Conservation (phyloP, 2,329 filamentous ascomycete genomes). For the Trichoderma hamatum region DNA sequence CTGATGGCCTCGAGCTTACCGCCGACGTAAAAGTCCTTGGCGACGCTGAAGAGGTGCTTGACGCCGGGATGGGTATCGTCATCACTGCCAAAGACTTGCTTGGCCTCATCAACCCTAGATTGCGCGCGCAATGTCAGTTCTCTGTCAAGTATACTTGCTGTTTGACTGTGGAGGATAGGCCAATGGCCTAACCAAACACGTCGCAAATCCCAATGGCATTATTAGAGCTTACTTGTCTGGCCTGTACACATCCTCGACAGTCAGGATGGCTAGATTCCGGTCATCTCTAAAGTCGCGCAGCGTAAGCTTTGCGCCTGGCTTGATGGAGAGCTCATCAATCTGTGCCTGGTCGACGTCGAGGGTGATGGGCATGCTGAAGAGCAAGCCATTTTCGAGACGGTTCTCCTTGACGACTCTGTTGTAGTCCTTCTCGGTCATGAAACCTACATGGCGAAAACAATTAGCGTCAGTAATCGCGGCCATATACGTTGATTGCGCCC, state of each 20-base stretch:
- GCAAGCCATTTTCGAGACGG: slow-evolving; percentile 82
- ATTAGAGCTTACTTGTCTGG: slow-evolving; percentile 82
- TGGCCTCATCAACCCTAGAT: slow-evolving; percentile 82
- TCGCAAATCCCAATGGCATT: not conserved
- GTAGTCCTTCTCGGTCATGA: slow-evolving; percentile 97
- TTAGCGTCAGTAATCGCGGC: not conserved
- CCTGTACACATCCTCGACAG: slow-evolving; percentile 91
- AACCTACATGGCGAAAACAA: slow-evolving; percentile 60
- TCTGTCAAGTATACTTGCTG: not conserved
- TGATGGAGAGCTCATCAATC: slow-evolving; percentile 74
- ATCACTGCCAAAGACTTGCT: slow-evolving; percentile 90
- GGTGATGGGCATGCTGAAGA: slow-evolving; percentile 97
- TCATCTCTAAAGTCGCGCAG: slow-evolving; percentile 96
- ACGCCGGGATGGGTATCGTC: slow-evolving; percentile 90
- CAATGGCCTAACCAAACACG: not conserved
- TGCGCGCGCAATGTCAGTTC: not conserved
- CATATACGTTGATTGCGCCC: not conserved
- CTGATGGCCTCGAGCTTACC: slow-evolving; percentile 96
- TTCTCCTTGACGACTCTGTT: slow-evolving; percentile 89
- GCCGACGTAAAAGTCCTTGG: slow-evolving; percentile 88
- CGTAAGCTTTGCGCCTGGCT: slow-evolving; percentile 79
- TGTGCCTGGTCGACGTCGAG: slow-evolving; percentile 78
- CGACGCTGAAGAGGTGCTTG: slow-evolving; percentile 81
- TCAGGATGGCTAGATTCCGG: slow-evolving; percentile 92
- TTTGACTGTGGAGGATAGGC: not conserved